A percentile compares a stretch with the other conserved stretches of the same genome.
Conservation (phyloP, 805 yeast species). For the Saccharomycopsis amapae region DNA sequence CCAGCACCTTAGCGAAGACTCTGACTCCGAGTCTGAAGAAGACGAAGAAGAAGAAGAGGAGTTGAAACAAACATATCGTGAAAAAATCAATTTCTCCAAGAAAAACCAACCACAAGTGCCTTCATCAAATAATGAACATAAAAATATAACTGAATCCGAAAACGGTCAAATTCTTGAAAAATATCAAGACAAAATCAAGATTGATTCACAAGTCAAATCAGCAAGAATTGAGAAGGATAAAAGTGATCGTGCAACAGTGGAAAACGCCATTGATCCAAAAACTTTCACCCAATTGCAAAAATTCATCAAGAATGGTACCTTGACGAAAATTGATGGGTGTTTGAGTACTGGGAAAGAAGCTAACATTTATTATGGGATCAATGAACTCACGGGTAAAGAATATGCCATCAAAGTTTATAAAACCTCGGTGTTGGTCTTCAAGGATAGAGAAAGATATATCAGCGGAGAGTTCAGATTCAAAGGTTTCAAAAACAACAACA, state of each 20-base stretch:
- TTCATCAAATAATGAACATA: slow-evolving; percentile 9
- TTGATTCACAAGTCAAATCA: slow-evolving; percentile 48
- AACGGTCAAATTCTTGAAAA: slow-evolving; percentile 50
- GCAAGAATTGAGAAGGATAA: slow-evolving; percentile 68
- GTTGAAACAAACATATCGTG: no score
- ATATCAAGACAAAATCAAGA: slow-evolving; percentile 57
- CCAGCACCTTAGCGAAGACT: no score
- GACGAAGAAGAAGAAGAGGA: no score
- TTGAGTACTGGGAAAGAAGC: slow-evolving; percentile 97
- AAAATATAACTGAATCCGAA: slow-evolving; percentile 10
- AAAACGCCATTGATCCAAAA: slow-evolving; percentile 92
- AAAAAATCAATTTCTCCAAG: no score
- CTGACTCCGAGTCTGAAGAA: no score
- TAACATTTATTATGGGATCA: slow-evolving; percentile 82
- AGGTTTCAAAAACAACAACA: slow-evolving; percentile 60
- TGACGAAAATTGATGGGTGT: slow-evolving; percentile 87
- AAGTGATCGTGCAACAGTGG: slow-evolving; percentile 93
- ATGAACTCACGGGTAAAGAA: slow-evolving; percentile 41
- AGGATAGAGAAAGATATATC: slow-evolving; percentile 92
- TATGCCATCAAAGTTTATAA: slow-evolving; percentile 91
- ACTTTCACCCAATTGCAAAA: slow-evolving; percentile 78
- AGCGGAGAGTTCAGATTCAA: slow-evolving; percentile 94
- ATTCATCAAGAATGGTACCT: slow-evolving; percentile 73
- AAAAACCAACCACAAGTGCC: no score
- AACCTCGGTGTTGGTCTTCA: slow-evolving; percentile 93